Conservation (phyloP, 345 rosid genomes). For the Rhodamnia rubescens region DNA sequence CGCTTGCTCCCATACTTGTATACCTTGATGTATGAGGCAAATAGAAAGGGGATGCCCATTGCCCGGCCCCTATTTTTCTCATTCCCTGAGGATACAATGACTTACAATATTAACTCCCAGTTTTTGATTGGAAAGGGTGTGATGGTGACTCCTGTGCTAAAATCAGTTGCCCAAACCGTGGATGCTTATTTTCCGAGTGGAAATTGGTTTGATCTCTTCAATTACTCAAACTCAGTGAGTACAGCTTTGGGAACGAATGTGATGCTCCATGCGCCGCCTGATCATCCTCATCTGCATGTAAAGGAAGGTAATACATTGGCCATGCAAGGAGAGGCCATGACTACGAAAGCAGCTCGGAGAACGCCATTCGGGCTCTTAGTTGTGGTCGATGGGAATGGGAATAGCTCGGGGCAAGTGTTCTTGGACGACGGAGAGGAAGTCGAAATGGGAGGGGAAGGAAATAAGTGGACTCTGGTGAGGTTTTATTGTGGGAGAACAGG, state of each 20-base stretch:
- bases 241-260: slow-evolving; percentile 19
- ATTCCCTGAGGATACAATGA: slow-evolving; percentile 39
- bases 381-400: slow-evolving; percentile 21
- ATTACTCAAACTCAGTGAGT: slow-evolving; percentile 30
- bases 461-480: slow-evolving; percentile 34
- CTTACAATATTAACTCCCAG: slow-evolving; percentile 38
- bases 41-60: slow-evolving; percentile 45
- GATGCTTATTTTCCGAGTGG: slow-evolving; percentile 60
- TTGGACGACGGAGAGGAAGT: slow-evolving; percentile 52
- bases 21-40: slow-evolving; percentile 61
- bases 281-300: slow-evolving; percentile 52
- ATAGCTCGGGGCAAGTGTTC: slow-evolving; percentile 42
- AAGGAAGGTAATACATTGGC: slow-evolving; percentile 53
- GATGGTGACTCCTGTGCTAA: slow-evolving; percentile 48
- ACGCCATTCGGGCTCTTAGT: slow-evolving; percentile 46
- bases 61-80: slow-evolving; percentile 76
- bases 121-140: slow-evolving; percentile 52
- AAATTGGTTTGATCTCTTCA: slow-evolving; percentile 62
- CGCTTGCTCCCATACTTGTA: slow-evolving; percentile 56
- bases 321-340: slow-evolving; percentile 63
- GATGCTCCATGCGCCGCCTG: slow-evolving; percentile 37
- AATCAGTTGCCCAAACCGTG: slow-evolving; percentile 17
- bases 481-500: slow-evolving; percentile 21
- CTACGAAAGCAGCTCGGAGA: slow-evolving; percentile 37
- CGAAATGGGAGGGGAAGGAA: slow-evolving; percentile 40